Evolutionary conservation across 805 yeast species (phyloP), one percentile per base, ranked within the genome.

Genomic region (Schwanniomyces vanrijiae): DNA sequence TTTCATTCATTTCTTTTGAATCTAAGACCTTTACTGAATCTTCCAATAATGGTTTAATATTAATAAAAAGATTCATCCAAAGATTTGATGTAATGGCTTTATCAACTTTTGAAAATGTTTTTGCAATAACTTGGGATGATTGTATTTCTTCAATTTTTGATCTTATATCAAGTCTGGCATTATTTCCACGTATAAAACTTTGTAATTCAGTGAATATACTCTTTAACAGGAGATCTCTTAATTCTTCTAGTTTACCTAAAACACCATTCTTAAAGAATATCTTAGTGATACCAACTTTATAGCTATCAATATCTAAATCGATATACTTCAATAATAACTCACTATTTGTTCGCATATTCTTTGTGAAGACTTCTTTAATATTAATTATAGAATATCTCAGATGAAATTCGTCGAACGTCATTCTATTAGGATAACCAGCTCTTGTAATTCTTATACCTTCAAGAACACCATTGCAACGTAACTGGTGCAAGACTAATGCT

Each of bases 391-490:
- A 79, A 62, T 94, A 94, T 45, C 96, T 77, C 33, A 73, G 76
- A 43, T 78, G 81, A 68, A 94, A 94, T 41, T 89, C 92, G 39
- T 83, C 80, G 65, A 91, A 92, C 24, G 84, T 81, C 61, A 92
- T 82, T 54, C 97, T 80, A 65, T 94, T 94, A 4, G 99, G 99
- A 65, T 86, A 94, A 2, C 99, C 99, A 7, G 96, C 90, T 53
- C 99, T 80, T 0, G 98, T 96, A 49, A 94, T 94, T 65, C 99
- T 79, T 25, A 94, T 94, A 51, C 99, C 99, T 73, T 94, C 99
- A 43, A 94, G 70, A 13, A 94, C 99, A 78, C 99, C 99, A 61
- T 94, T 94, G 61, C 98, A 94, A 52, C 97, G 77, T 51, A 94
- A 74, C 68, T 94, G 99, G 44, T 88, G 92, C 39, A 94, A 71